Evolutionary conservation across 164 flowering plant species (phyloP).

Genomic region (Stephania japonica): DNA sequence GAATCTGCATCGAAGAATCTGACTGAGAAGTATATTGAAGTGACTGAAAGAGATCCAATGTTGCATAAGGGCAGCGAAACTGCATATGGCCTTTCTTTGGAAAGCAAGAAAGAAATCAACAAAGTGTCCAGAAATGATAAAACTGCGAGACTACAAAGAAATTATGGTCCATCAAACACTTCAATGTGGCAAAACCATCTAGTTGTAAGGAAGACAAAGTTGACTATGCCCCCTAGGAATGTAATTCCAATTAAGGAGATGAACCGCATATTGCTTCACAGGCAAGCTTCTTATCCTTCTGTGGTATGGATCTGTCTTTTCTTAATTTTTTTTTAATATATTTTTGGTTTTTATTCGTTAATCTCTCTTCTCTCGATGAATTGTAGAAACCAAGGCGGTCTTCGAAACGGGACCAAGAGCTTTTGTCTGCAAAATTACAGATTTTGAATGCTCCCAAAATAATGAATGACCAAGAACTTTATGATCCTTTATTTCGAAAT

Average conservation of each 20-base stretch:
- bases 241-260: conserved; percentile 15
- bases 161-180: background rate
- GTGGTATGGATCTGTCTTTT: conserved; percentile 9
- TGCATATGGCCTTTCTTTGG: background rate
- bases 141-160: background rate
- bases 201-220: background rate
- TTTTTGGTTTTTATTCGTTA: background rate
- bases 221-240: conserved; percentile 11
- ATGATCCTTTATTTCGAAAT: conserved; percentile 18
- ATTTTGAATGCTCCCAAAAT: conserved; percentile 13
- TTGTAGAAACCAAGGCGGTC: conserved; percentile 17
- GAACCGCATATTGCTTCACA: conserved; percentile 13
- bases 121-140: background rate
- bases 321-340: background rate
- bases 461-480: conserved; percentile 9
- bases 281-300: conserved; percentile 14
- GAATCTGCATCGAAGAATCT: conserved; percentile 11
- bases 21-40: background rate
- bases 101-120: background rate
- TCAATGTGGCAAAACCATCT: background rate
- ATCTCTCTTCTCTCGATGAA: background rate
- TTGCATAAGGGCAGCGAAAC: background rate
- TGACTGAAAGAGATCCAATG: background rate
- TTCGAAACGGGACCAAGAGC: conserved; percentile 13
- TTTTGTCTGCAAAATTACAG: conserved; percentile 12